These are phyloP conservation scores for Pichia scutulata DNA, from an alignment of 805 yeast genomes.

Conservation along the genomic window DNA sequence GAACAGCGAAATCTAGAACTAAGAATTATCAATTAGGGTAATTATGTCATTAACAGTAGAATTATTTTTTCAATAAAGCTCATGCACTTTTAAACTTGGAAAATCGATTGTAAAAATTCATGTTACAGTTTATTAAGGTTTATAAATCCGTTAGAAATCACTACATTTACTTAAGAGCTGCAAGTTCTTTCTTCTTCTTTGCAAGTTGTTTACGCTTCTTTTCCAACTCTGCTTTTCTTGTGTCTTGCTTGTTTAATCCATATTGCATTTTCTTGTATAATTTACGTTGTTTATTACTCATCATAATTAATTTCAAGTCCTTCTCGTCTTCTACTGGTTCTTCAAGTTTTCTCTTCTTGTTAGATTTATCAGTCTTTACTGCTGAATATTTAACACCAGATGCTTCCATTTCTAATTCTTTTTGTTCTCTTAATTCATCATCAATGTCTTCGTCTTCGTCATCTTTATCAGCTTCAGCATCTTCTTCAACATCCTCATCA, in stretches of 20 bases:
- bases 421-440: conserved; percentile 52
- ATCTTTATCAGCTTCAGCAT: conserved; percentile 43
- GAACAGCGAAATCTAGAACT: no score
- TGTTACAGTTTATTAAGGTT: background rate
- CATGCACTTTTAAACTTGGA: background rate
- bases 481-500: conserved; percentile 42
- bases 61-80: background rate
- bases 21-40: no score
- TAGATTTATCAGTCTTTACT: conserved; percentile 22
- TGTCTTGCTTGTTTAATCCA: conserved; percentile 76
- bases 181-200: conserved; percentile 41
- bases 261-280: conserved; percentile 92
- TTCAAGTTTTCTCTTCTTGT: conserved; percentile 30
- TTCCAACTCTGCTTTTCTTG: conserved; percentile 58
- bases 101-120: background rate
- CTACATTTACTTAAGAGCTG: conserved; percentile 1
- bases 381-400: conserved; percentile 77
- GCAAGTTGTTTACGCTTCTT: conserved; percentile 64
- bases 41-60: no score
- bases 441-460: conserved; percentile 45
- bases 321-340: conserved; percentile 65
- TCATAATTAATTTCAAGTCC: conserved; percentile 92
- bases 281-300: conserved; percentile 93
- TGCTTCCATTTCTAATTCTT: conserved; percentile 86
- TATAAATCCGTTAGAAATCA: background rate